Base-by-base conservation (phyloP, 2,329 filamentous ascomycete genomes). In the Aspergillus awamori region DNA sequence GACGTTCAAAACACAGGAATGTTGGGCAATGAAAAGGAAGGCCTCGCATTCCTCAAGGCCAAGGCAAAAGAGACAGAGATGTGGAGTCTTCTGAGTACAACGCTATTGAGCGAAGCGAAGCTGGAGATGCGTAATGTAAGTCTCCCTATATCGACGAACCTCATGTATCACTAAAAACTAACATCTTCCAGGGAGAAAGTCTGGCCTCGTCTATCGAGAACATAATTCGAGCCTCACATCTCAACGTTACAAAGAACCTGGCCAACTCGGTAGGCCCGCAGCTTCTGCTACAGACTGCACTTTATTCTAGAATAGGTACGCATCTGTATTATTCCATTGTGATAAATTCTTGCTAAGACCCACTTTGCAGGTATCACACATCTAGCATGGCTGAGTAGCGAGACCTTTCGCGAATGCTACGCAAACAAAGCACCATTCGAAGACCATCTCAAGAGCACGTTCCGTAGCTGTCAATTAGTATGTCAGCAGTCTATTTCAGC, bases 1-100 rank as follows among this genome's bases (percentile, higher is more conserved):
- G 85, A 88, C 55, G 82, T 90, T 5, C 89, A 89, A 63, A 88
- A 89, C 41, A 88, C 85, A 69, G 91, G 87, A 60, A 88, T 92
- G 82, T 80, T 93, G 8, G 91, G 89, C 0, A 89, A 87, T 36
- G 91, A 93, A 57, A 89, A 89, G 66, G 93, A 97, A 72, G 92
- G 88, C 1, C 83, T 97, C 6, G 84, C 87, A 0, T 97, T 95
- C 69, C 83, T 98, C 41, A 92, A 94, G 65, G 86, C 88, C 15
- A 95, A 95, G 74, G 91, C 94, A 2, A 93, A 89, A 70, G 93
- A 97, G 71, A 86, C 87, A 0, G 91, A 91, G 58, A 93, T 95
- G 86, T 95, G 91, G 86, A 87, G 88, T 56, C 80, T 97, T 2
- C 87, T 94, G 79, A 92, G 90, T 71, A 93, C 92, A 2, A 91